Evolutionary conservation across 1,284 basidiomycete species (phyloP).

Genomic region (Pascua guehoae): DNA sequence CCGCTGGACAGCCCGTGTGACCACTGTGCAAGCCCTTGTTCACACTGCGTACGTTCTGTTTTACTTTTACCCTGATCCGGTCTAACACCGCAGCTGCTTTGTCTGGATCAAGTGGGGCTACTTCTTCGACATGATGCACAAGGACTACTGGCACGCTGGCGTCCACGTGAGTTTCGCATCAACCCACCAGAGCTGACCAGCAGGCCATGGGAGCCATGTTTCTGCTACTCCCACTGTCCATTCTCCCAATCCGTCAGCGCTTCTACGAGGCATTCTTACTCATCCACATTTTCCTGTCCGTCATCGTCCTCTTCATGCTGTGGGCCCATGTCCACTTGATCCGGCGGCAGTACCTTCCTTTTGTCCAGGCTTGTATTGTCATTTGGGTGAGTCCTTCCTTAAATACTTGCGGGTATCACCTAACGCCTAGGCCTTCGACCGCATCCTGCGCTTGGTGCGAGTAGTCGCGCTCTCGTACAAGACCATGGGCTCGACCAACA

Average conservation of each 20-base stretch:
- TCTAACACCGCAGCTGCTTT: neutral
- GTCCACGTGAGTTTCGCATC: slow-evolving; percentile 11
- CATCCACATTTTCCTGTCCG: slow-evolving; percentile 29
- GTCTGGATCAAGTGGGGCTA: slow-evolving; percentile 1
- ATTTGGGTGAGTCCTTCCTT: slow-evolving; percentile 15
- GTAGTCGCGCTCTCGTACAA: slow-evolving; percentile 23
- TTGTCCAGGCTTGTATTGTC: slow-evolving; percentile 15
- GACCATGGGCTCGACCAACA: slow-evolving; percentile 14
- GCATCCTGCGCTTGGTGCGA: slow-evolving; percentile 25
- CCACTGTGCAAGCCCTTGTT: slow-evolving; percentile 24
- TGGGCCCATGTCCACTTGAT: slow-evolving; percentile 27
- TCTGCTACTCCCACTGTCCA: slow-evolving; percentile 20
- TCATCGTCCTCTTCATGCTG: slow-evolving; percentile 21
- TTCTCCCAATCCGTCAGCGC: slow-evolving; percentile 19
- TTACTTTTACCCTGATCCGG: too few relatives aligned
- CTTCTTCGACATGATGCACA: neutral
- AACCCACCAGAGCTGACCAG: slow-evolving; percentile 3
- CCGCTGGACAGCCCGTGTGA: slow-evolving; percentile 28
- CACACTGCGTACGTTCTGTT: slow-evolving; percentile 18
- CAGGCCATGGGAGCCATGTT: slow-evolving; percentile 18
- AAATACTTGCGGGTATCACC: neutral
- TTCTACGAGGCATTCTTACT: slow-evolving; percentile 34
- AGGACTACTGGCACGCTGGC: slow-evolving; percentile 15
- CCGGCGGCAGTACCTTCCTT: neutral
- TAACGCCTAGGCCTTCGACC: slow-evolving; percentile 17